phyloP scores from a whole-genome alignment of 116 monocot species.

The Phalaenopsis hybrid region DNA sequence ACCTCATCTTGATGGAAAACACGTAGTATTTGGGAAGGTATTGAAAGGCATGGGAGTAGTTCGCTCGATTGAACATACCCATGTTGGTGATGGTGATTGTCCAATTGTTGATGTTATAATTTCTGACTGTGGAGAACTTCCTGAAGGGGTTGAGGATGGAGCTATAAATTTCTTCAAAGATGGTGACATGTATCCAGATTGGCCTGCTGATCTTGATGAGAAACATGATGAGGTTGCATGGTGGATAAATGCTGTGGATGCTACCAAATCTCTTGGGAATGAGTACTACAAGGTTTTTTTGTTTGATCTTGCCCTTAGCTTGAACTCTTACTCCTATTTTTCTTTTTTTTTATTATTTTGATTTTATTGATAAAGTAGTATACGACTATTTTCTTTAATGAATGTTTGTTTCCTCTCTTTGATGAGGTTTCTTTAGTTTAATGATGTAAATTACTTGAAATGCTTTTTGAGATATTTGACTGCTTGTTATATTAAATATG shows the following conservation, averaged over 20 bases:
- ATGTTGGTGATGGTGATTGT: conserved; percentile 49
- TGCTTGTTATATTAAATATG: background rate
- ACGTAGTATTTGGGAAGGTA: conserved; percentile 86
- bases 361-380: background rate
- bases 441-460: background rate
- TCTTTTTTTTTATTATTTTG: background rate
- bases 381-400: background rate
- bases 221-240: conserved; percentile 56
- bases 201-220: conserved; percentile 75
- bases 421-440: background rate
- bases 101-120: conserved; percentile 57
- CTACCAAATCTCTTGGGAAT: conserved; percentile 68
- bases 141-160: conserved; percentile 61
- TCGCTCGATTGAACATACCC: conserved; percentile 65
- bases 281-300: conserved; percentile 57
- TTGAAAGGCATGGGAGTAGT: conserved; percentile 90
- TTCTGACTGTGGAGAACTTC: conserved; percentile 69
- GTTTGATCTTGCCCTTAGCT: background rate
- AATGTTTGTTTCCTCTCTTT: background rate
- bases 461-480: conserved; percentile 1
- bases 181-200: conserved; percentile 83
- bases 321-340: conserved; percentile 9
- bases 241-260: conserved; percentile 82
- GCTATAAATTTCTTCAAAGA: conserved; percentile 75
- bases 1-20: conserved; percentile 82